phyloP scores from a whole-genome alignment of 768 basidiomycete species.

The Panellus pusillus region DNA sequence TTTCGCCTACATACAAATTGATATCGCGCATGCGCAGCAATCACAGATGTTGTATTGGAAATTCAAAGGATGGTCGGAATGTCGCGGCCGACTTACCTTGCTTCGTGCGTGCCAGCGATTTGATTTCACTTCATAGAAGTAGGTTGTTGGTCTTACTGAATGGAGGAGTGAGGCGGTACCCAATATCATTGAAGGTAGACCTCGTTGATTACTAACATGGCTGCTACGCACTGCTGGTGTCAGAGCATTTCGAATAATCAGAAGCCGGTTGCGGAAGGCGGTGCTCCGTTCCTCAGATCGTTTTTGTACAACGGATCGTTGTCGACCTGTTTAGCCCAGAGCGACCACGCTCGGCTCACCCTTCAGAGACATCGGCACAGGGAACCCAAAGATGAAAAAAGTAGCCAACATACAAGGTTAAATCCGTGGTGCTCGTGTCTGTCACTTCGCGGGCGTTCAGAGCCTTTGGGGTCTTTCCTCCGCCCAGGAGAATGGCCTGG shows the following conservation, averaged over 20 bases:
- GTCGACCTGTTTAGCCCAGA: constrained; percentile 18
- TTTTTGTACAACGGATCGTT: constrained; percentile 11
- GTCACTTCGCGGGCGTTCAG: constrained; percentile 17
- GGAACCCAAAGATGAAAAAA: neutral
- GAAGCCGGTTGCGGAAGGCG: constrained; percentile 7
- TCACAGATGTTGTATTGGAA: too few species aligned
- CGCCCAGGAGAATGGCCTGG: constrained; percentile 19
- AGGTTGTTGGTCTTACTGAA: too few species aligned
- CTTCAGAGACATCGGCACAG: neutral
- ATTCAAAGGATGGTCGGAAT: too few species aligned
- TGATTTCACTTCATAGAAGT: too few species aligned
- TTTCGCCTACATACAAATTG: too few species aligned
- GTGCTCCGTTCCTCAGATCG: constrained; percentile 9
- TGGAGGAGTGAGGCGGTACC: too few species aligned
- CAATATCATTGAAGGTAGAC: too few species aligned
- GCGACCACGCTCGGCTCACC: constrained; percentile 9
- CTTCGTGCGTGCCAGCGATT: too few species aligned
- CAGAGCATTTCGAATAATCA: neutral
- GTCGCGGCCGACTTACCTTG: too few species aligned
- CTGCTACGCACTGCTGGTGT: too few species aligned
- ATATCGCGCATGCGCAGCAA: too few species aligned
- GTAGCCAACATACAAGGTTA: constrained; percentile 7
- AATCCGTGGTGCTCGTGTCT: constrained; percentile 16
- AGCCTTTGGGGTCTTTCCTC: constrained; percentile 4
- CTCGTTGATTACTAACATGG: too few species aligned